Evolutionary conservation across 495 filamentous ascomycete species (phyloP), one percentile per base, ranked within the genome.

Genomic region (Venustampulla echinocandica): DNA sequence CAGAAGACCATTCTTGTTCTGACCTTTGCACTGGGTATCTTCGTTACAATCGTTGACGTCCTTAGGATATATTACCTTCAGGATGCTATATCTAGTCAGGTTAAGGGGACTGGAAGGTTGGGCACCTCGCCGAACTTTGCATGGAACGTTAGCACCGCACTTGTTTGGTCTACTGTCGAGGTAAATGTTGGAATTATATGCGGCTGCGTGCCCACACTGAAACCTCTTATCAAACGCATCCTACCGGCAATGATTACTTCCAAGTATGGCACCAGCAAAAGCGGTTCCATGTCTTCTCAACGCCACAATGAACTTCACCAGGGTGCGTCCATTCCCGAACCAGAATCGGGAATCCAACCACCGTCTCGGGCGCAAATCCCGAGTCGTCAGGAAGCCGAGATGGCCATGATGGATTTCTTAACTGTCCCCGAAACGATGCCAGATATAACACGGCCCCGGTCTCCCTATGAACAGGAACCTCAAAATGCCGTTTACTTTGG

Each of bases 101-200:
- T 52, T n/a, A 44, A 30, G 14, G 49, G 61, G 15, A 56, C 56
- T 18, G 69, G 66, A 40, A 42, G 43, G 14, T 25, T 56, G 1
- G 55, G 40, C 9, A 44, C 35, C 10, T 35, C 27, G 15, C 13
- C 35, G 11, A 61, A 67, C 28, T 76, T 76, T 52, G 62, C 64
- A 59, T 82, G 78, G 82, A 85, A 88, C 62, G 88, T 82, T 2
- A 85, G 87, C 3, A 61, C 87, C 1, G 84, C 87, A 0, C 85
- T 93, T 59, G 88, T 95, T 82, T 96, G 88, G 89, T 90, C 84
- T 14, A 85, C 81, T 7, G 76, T 96, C 49, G 89, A 95, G 62
- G 87, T 95, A 61, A 89, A 94, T 55, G 70, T 88, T 6, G 88
- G 88, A 6, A 85, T 95, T 45, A 82, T 90, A 33, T 92, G 85